phyloP scores from a whole-genome alignment of 1,284 basidiomycete species.

The Singerocomus rubriflavus region DNA sequence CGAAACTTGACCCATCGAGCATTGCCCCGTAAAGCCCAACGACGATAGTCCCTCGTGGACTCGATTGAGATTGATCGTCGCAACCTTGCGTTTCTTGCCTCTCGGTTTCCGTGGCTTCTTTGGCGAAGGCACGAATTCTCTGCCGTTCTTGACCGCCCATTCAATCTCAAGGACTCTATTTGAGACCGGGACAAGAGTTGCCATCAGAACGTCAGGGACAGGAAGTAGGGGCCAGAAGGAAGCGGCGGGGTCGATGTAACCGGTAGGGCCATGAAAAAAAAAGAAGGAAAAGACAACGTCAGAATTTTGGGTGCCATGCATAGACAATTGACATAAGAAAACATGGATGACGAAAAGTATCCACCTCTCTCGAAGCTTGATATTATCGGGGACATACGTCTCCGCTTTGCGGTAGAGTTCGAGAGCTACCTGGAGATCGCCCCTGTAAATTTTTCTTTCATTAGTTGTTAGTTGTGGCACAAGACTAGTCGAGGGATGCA shows the following conservation, averaged over 20 bases:
- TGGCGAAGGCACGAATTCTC: conserved; percentile 61
- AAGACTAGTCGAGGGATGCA: conserved; percentile 29
- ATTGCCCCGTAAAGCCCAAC: conserved; percentile 8
- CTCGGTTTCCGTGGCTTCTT: conserved; percentile 44
- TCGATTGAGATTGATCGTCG: conserved; percentile 14
- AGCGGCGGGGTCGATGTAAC: neutral
- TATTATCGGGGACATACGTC: conserved; percentile 72
- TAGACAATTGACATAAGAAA: conserved; percentile 50
- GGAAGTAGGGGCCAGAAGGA: neutral
- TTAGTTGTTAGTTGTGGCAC: neutral
- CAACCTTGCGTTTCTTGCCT: conserved; percentile 36
- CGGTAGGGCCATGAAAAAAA: neutral
- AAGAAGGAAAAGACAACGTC: conserved; percentile 20
- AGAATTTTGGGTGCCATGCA: conserved; percentile 21
- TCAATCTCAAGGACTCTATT: conserved; percentile 73
- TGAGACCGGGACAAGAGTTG: neutral
- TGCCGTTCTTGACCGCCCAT: conserved; percentile 61
- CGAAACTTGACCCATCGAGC: conserved; percentile 1
- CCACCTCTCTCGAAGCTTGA: conserved; percentile 80
- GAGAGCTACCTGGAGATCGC: conserved; percentile 66
- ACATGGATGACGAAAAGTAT: conserved; percentile 60
- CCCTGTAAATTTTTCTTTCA: conserved; percentile 39
- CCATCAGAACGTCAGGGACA: conserved; percentile 5
- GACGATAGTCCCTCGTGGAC: conserved; percentile 12
- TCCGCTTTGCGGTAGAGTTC: conserved; percentile 75